Evolutionary conservation across 257 asterid genomes (phyloP).

Genomic region (Osmanthus fragrans): DNA sequence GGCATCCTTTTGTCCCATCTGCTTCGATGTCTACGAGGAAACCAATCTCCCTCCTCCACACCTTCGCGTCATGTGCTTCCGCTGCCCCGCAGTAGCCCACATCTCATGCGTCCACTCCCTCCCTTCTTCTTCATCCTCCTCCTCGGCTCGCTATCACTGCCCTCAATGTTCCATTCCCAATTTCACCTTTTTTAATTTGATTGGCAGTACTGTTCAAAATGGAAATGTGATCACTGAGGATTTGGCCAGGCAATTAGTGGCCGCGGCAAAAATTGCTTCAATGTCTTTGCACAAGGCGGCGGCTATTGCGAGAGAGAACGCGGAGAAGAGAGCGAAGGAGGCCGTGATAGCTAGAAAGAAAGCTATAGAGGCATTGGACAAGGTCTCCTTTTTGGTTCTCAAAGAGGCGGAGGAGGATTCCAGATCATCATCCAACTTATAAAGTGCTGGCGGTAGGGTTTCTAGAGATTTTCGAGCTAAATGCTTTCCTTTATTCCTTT

Average conservation of each 20-base stretch:
- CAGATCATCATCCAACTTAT: background rate
- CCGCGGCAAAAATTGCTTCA: constrained; percentile 40
- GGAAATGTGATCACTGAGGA: constrained; percentile 4
- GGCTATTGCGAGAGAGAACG: constrained; percentile 34
- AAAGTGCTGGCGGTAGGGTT: background rate
- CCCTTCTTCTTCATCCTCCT: constrained; percentile 24
- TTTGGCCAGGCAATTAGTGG: constrained; percentile 26
- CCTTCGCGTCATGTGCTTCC: constrained; percentile 32
- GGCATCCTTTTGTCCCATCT: constrained; percentile 38
- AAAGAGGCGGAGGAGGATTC: background rate
- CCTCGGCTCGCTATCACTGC: constrained; percentile 32
- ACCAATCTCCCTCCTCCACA: constrained; percentile 15
- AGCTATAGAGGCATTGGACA: constrained; percentile 37
- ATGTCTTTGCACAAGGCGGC: constrained; percentile 31
- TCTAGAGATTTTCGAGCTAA: background rate
- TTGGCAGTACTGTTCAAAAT: background rate
- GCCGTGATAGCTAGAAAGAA: constrained; percentile 28
- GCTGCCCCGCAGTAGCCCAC: constrained; percentile 43
- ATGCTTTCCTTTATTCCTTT: background rate
- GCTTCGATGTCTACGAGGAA: constrained; percentile 35
- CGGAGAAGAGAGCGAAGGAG: constrained; percentile 34
- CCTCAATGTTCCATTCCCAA: constrained; percentile 36
- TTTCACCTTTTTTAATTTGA: constrained; percentile 10
- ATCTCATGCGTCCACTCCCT: constrained; percentile 28
- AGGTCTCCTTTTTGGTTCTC: constrained; percentile 20